Evolutionary conservation across 1,139 yeast genomes (phyloP).

Genomic region (Sugiyamaella xylanicola): DNA sequence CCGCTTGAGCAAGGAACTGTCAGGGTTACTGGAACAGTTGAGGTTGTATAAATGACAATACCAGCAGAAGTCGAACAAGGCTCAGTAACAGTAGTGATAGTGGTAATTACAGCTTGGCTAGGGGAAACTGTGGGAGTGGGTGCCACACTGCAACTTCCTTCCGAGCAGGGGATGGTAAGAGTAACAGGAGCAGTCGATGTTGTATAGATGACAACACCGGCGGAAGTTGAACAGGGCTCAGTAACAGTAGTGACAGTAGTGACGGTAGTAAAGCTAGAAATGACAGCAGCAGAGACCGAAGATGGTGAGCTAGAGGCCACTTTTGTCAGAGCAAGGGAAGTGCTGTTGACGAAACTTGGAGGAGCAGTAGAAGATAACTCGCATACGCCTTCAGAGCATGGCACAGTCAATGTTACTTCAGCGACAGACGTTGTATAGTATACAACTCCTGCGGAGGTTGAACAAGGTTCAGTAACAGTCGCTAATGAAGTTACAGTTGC

Average conservation of each 20-base stretch:
- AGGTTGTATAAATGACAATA: neutral
- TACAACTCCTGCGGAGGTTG: neutral
- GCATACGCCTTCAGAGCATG: neutral
- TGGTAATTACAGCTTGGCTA: constrained; percentile 6
- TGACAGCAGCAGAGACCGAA: neutral
- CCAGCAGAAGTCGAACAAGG: neutral
- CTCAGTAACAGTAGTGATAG: constrained; percentile 19
- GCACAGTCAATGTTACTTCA: neutral
- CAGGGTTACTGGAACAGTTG: neutral
- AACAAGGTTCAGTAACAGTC: neutral
- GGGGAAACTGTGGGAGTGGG: neutral
- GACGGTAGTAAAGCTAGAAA: neutral
- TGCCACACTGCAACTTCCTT: neutral
- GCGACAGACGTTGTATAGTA: neutral
- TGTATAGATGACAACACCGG: constrained; percentile 3
- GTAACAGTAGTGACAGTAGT: constrained; percentile 15
- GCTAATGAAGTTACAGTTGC: neutral
- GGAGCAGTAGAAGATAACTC: neutral
- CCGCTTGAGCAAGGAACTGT: neutral
- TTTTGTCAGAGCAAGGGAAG: neutral
- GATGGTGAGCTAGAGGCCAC: too few relatives aligned
- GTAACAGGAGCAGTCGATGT: constrained; percentile 14
- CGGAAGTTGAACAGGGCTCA: constrained; percentile 18
- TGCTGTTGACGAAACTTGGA: neutral
- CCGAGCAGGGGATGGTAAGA: constrained; percentile 13